Conservation (phyloP, 2,329 filamentous ascomycete species). For the Aciculosporium take region DNA sequence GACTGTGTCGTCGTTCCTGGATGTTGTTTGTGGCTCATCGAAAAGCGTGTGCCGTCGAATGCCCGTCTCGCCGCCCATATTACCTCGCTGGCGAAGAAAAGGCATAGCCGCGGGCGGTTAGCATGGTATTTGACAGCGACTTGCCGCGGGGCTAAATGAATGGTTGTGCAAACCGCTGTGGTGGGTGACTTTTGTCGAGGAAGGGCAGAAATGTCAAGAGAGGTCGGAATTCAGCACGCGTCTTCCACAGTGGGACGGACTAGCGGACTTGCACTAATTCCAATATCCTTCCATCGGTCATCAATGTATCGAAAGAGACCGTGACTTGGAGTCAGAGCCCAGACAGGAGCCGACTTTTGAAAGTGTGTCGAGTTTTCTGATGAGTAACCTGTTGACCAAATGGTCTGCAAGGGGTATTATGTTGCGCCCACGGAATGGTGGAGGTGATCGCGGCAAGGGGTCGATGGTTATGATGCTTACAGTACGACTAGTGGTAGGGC, state of each 20-base stretch:
- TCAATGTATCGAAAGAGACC: neutral
- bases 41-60: conserved; percentile 38
- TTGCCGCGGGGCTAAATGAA: neutral
- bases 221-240: neutral
- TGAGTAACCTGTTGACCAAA: too few species aligned
- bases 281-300: neutral
- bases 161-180: neutral
- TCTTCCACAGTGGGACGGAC: neutral
- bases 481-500: too few species aligned
- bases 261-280: neutral
- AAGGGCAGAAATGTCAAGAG: neutral
- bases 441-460: too few species aligned
- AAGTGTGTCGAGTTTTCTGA: neutral
- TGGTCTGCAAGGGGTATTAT: too few species aligned
- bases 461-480: too few species aligned
- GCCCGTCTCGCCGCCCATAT: conserved; percentile 43
- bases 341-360: neutral
- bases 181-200: neutral
- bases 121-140: conserved; percentile 22
- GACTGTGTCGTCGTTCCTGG: conserved; percentile 11
- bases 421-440: too few species aligned
- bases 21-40: conserved; percentile 16
- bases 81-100: conserved; percentile 47
- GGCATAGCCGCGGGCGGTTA: conserved; percentile 33
- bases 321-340: neutral